These are phyloP conservation scores for Thalassiosira hispida DNA, from an alignment of 352 stramenopile species.

Conservation along the genomic window DNA sequence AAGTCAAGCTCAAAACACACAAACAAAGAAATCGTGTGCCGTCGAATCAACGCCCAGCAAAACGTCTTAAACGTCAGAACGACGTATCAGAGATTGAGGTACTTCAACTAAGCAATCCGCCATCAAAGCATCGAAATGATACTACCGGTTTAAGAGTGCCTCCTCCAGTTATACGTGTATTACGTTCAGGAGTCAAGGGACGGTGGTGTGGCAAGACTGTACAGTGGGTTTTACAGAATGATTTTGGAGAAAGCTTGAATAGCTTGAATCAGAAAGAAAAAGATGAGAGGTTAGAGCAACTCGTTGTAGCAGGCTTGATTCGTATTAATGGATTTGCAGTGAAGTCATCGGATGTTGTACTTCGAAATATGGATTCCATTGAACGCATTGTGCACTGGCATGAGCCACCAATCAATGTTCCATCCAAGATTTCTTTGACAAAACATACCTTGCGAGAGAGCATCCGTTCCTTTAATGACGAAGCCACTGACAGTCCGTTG, in stretches of 20 bases:
- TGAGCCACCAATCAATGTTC: conserved; percentile 72
- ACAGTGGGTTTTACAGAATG: conserved; percentile 54
- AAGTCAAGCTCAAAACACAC: conserved; percentile 14
- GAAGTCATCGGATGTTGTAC: conserved; percentile 32
- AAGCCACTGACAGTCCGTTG: conserved; percentile 40
- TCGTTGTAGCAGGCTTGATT: conserved; percentile 63
- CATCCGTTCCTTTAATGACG: conserved; percentile 38
- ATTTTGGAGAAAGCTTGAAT: conserved; percentile 64
- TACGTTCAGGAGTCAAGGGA: conserved; percentile 70
- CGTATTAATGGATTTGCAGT: conserved; percentile 60
- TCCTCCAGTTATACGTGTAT: conserved; percentile 53
- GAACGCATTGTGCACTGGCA: conserved; percentile 74
- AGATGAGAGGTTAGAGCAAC: conserved; percentile 38
- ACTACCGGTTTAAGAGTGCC: conserved; percentile 61
- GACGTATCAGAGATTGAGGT: conserved; percentile 56
- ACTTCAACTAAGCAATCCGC: conserved; percentile 46
- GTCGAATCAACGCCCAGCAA: conserved; percentile 47
- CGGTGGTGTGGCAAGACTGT: conserved; percentile 73
- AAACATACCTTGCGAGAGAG: conserved; percentile 49
- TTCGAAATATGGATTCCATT: conserved; percentile 77
- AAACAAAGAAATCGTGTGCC: conserved; percentile 28
- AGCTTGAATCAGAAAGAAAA: conserved; percentile 5
- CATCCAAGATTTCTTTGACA: conserved; percentile 58
- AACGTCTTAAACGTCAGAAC: conserved; percentile 66
- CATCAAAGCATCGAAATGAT: conserved; percentile 44